These are phyloP conservation scores for Hondaea fermentalgiana DNA, from an alignment of 108 stramenopile genomes.

Conservation along the genomic window DNA sequence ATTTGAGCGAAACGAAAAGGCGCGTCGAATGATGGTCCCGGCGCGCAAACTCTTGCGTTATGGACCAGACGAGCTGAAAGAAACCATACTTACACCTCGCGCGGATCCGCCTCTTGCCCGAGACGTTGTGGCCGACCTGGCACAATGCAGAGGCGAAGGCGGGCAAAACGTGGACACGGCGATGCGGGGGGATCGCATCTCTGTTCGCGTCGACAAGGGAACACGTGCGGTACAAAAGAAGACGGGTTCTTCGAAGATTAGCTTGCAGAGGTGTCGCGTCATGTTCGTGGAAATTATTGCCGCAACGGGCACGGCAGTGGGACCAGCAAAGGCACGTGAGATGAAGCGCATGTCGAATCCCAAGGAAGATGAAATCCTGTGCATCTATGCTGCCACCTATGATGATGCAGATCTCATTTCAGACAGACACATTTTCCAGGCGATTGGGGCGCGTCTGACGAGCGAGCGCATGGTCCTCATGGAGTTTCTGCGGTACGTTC, in stretches of 20 bases:
- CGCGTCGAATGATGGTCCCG: neutral
- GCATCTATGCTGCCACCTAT: neutral
- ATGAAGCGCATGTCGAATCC: neutral
- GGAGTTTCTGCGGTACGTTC: neutral
- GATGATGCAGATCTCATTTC: neutral
- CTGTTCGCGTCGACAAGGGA: neutral
- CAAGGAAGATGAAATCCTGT: neutral
- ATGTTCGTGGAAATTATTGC: neutral
- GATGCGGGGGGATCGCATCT: neutral
- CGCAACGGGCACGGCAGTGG: neutral
- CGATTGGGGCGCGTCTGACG: neutral
- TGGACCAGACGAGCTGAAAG: neutral
- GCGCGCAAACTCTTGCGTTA: neutral
- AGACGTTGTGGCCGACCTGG: neutral
- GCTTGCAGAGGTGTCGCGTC: neutral
- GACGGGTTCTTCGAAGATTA: neutral
- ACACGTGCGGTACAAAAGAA: neutral
- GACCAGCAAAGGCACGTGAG: too few species aligned
- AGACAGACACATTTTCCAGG: neutral
- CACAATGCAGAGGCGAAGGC: neutral
- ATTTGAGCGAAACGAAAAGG: neutral
- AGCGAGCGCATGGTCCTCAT: neutral
- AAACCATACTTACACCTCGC: neutral
- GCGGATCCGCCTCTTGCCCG: neutral
- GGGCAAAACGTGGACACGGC: neutral